Base-by-base conservation (phyloP, 2,329 filamentous ascomycete genomes). In the Daldinia sp. region DNA sequence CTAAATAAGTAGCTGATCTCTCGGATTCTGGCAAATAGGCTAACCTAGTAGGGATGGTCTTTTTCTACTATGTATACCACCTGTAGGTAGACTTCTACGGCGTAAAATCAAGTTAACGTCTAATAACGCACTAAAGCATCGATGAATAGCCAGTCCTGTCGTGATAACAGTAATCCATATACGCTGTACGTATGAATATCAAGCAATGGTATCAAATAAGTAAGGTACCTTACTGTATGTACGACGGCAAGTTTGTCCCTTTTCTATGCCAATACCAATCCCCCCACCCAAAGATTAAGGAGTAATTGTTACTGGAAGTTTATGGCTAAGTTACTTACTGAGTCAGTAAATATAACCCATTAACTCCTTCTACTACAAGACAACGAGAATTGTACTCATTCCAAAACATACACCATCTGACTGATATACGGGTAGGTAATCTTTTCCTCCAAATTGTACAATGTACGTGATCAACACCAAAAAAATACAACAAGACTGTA, bases 401-500 rank as follows among this genome's bases (percentile, higher is more conserved):
- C 34, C 17, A 39, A 39, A 35, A 48, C 37, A 29, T 30, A 51
- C 47, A 34, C 19, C 47, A 54, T 45, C 47, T 58, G n/a, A 29
- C 58, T 21, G 30, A 50, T 47, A 53, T 54, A 50, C n/a, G n/a
- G n/a, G 10, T 35, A 47, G 8, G 47, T 23, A 23, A 41, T 9
- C 49, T 27, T 47, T 19, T 17, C 34, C 15, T 17, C 43, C 17
- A 55, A 35, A 29, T 37, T 45, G 17, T 49, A 34, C 19, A 37
- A 30, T 13, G 35, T 58, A 45, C 19, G 35, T 21, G 23, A 27
- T 49, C 48, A 6, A 48, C 55, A 49, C 35, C 43, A 51, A 39
- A 51, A 39, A 49, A 32, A 52, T 63, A 61, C 63, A 63, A 52
- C 43, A 60, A 50, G 30, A 41, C 47, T 21, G 34, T 45, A 39